Evolutionary conservation across 768 basidiomycete genomes (phyloP).

Genomic region (Obba rivulosa): DNA sequence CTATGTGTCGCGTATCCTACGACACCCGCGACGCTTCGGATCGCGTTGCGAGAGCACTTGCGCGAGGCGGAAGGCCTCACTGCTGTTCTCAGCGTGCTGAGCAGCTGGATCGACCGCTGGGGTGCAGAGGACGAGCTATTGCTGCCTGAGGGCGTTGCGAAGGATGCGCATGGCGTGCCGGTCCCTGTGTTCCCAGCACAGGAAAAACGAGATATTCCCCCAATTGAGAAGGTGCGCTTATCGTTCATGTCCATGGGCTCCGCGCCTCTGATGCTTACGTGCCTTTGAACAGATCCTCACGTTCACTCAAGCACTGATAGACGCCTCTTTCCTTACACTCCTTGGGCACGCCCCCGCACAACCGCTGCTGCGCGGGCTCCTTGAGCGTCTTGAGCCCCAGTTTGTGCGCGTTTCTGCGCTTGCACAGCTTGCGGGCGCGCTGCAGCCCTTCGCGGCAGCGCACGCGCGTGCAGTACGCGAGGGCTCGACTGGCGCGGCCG

Average conservation of each 20-base stretch:
- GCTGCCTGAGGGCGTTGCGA: slow-evolving; percentile 34
- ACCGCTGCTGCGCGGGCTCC: slow-evolving; percentile 41
- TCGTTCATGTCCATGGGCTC: neutral
- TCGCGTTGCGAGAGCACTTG: slow-evolving; percentile 47
- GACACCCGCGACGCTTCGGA: slow-evolving; percentile 36
- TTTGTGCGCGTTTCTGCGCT: slow-evolving; percentile 43
- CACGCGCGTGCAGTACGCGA: slow-evolving; percentile 47
- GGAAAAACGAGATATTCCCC: slow-evolving; percentile 30
- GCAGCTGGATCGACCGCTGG: slow-evolving; percentile 43
- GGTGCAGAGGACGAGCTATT: slow-evolving; percentile 30
- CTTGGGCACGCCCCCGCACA: slow-evolving; percentile 62
- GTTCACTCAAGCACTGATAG: slow-evolving; percentile 64
- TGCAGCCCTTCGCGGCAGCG: slow-evolving; percentile 58
- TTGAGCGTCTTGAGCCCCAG: slow-evolving; percentile 51
- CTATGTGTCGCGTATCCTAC: slow-evolving; percentile 36
- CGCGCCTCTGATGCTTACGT: slow-evolving; percentile 1
- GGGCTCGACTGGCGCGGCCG: slow-evolving; percentile 13
- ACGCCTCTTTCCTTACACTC: slow-evolving; percentile 65
- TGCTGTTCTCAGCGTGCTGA: slow-evolving; percentile 40
- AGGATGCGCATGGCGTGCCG: slow-evolving; percentile 37
- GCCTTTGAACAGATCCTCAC: slow-evolving; percentile 38
- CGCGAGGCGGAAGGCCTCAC: slow-evolving; percentile 45
- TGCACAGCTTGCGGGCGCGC: slow-evolving; percentile 51
- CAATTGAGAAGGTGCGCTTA: slow-evolving; percentile 35
- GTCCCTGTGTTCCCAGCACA: slow-evolving; percentile 18